Conservation (phyloP, 371 early-diverging fungal genomes). For the Smittium culicis region DNA sequence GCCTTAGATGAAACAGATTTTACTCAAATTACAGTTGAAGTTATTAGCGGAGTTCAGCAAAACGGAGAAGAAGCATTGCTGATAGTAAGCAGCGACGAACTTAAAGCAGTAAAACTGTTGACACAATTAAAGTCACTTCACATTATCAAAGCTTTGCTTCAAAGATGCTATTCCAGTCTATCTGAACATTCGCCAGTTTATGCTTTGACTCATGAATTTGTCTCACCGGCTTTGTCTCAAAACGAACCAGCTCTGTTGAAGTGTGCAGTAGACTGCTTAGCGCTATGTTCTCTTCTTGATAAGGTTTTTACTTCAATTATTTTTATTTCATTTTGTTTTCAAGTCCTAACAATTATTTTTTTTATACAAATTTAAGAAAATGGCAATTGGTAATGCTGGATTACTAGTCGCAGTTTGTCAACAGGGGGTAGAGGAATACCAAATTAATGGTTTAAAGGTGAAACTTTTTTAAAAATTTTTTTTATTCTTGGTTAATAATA, state of each 20-base stretch:
- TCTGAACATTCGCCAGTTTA: slow-evolving; percentile 60
- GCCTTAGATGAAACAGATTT: slow-evolving; percentile 75
- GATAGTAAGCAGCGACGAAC: slow-evolving; percentile 20
- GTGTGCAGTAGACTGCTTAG: slow-evolving; percentile 66
- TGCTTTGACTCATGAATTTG: slow-evolving; percentile 60
- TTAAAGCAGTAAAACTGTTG: slow-evolving; percentile 36
- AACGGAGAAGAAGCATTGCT: slow-evolving; percentile 16
- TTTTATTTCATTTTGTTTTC: slow-evolving; percentile 27
- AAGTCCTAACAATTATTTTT: slow-evolving; percentile 21
- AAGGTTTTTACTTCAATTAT: too few species aligned
- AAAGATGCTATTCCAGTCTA: slow-evolving; percentile 44
- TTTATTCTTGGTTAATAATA: too few species aligned
- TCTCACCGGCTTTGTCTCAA: slow-evolving; percentile 63
- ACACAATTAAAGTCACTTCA: slow-evolving; percentile 53
- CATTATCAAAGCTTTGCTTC: slow-evolving; percentile 55
- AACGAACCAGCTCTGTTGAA: slow-evolving; percentile 50
- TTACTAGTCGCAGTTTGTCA: slow-evolving; percentile 10
- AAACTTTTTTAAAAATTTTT: too few species aligned
- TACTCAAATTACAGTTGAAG: slow-evolving; percentile 63
- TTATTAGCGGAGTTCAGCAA: slow-evolving; percentile 47
- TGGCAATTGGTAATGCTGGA: slow-evolving; percentile 13
- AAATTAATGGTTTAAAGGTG: slow-evolving; percentile 25
- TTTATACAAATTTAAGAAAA: slow-evolving; percentile 25
- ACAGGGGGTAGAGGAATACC: slow-evolving; percentile 22
- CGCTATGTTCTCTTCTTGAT: slow-evolving; percentile 55